phyloP scores from a whole-genome alignment of 371 early-diverging fungal species.

The Mucor indicus region DNA sequence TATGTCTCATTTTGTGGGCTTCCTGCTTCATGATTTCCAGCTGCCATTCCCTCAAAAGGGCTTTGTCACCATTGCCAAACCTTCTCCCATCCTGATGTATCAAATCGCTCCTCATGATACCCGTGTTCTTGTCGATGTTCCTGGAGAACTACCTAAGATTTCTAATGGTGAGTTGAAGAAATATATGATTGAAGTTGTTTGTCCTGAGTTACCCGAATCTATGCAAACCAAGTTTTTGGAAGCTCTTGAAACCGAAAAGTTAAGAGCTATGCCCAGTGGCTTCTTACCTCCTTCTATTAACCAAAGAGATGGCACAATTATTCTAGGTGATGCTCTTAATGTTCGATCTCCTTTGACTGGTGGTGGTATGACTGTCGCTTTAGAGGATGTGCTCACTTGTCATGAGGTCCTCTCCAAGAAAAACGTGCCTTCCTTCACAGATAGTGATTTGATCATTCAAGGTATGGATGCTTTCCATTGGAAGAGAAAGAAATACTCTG shows the following conservation, averaged over 20 bases:
- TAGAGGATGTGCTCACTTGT: constrained; percentile 82
- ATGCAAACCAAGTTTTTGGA: constrained; percentile 61
- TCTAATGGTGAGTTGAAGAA: constrained; percentile 61
- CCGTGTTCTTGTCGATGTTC: constrained; percentile 90
- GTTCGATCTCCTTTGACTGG: constrained; percentile 95
- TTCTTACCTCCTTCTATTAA: constrained; percentile 79
- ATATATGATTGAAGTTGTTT: constrained; percentile 60
- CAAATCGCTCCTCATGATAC: constrained; percentile 89
- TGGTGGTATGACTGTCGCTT: constrained; percentile 95
- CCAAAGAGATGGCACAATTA: constrained; percentile 64
- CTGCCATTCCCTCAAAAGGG: constrained; percentile 88
- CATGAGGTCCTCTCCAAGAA: constrained; percentile 49
- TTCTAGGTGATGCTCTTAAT: constrained; percentile 93
- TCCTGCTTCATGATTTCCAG: constrained; percentile 61
- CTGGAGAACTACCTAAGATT: constrained; percentile 78
- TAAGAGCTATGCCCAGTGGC: constrained; percentile 88
- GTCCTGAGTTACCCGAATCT: constrained; percentile 70
- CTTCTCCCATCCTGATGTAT: constrained; percentile 91
- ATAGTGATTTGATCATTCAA: constrained; percentile 50
- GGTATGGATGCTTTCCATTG: constrained; percentile 70
- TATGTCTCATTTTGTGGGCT: constrained; percentile 82
- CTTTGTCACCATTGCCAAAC: constrained; percentile 83
- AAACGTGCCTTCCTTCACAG: constrained; percentile 51
- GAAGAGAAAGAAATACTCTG: constrained; percentile 71
- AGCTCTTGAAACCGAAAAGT: constrained; percentile 70